Evolutionary conservation across 257 asterid genomes (phyloP).

Genomic region (Capsicum chinense): DNA sequence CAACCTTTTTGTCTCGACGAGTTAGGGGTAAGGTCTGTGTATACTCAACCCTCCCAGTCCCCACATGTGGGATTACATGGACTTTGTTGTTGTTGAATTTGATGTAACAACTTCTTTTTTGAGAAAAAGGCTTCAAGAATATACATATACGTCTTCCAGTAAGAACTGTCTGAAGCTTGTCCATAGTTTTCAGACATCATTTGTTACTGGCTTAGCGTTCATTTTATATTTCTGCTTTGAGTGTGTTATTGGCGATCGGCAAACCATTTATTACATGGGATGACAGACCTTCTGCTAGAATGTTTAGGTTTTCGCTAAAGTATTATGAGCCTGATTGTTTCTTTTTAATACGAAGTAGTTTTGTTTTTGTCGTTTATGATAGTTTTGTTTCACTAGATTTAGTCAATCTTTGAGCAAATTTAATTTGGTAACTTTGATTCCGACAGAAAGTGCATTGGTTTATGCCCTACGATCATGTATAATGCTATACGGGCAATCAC

Average conservation of each 20-base stretch:
- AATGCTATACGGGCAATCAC: not conserved
- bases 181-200: not conserved
- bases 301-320: not conserved
- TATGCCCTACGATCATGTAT: no score
- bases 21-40: no score
- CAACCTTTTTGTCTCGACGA: no score
- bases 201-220: not conserved
- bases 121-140: not conserved
- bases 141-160: not conserved
- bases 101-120: not conserved
- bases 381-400: not conserved
- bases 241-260: not conserved
- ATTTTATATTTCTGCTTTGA: not conserved
- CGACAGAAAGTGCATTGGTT: slow-evolving; percentile 4
- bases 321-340: not conserved
- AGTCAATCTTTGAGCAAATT: slow-evolving; percentile 6
- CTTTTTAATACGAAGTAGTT: not conserved
- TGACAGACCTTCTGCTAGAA: not conserved
- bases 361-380: slow-evolving; percentile 10
- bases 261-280: not conserved
- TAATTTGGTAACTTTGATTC: not conserved
- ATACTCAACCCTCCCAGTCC: no score
- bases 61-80: no score
- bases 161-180: not conserved
- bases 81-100: not conserved